Conservation (phyloP, 2,329 filamentous ascomycete species). For the Pleurostoma richardsiae region DNA sequence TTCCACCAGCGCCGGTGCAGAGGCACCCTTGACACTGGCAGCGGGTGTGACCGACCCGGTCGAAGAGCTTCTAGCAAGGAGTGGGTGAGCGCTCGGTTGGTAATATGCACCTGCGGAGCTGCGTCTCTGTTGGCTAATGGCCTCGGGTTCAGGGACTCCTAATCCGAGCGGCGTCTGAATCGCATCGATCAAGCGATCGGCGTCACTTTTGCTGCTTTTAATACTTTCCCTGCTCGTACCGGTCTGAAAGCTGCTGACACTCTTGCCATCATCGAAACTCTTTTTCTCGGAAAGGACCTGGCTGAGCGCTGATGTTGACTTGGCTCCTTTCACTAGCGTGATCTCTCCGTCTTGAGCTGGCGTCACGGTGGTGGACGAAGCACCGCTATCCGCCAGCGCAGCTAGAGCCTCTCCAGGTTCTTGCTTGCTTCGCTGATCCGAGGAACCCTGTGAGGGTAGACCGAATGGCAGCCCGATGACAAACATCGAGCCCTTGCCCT, state of each 20-base stretch:
- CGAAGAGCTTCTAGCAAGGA: neutral
- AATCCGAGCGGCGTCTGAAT: constrained; percentile 56
- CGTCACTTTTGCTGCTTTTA: constrained; percentile 53
- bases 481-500: constrained; percentile 77
- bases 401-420: constrained; percentile 3
- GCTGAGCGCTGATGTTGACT: constrained; percentile 9
- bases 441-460: constrained; percentile 42
- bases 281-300: constrained; percentile 15
- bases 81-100: neutral
- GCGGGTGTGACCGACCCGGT: constrained; percentile 9
- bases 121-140: constrained; percentile 3
- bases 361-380: constrained; percentile 21
- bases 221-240: constrained; percentile 44
- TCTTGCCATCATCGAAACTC: constrained; percentile 31
- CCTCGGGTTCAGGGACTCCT: constrained; percentile 27
- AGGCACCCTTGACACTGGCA: neutral
- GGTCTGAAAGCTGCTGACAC: constrained; percentile 33
- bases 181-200: constrained; percentile 67
- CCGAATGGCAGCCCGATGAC: constrained; percentile 74
- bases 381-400: constrained; percentile 9
- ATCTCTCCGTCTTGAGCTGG: constrained; percentile 46
- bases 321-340: constrained; percentile 51
- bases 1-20: constrained; percentile 2
- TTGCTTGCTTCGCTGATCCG: constrained; percentile 11
- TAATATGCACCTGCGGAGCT: constrained; percentile 8